Evolutionary conservation across 208 protist species (phyloP), one percentile per base, ranked within the genome.

Genomic region (Trypanosoma grayi): DNA sequence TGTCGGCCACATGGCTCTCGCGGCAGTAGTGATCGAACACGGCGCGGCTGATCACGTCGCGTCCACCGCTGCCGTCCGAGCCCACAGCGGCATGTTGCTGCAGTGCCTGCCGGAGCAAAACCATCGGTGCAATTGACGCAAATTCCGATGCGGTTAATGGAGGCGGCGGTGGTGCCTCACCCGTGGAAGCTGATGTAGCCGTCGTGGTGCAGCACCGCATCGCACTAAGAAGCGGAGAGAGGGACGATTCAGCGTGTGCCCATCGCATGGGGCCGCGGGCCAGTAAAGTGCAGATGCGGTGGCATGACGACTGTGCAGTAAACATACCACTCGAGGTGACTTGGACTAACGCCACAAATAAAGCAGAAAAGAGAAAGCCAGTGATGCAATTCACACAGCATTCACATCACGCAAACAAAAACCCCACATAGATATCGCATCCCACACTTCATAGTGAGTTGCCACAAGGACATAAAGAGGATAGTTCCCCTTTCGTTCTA

Each of bases 11-110:
- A 47, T 90, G 81, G n/a, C 70, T 69, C 18, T 73, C 53, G 20
- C 31, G 30, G 54, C 86, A 93, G 43, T 88, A 83, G 4, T 54
- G 41, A 25, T 79, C 52, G 51, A 93, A 93, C 18, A 59, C 66
- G 1, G 55, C 45, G 4, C 83, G 67, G 11, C 77, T 76, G 31
- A 93, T 83, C 20, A 93, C 54, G 45, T 80, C 46, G 52, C 64
- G 1, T 62, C 56, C 50, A 16, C 24, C 40, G 48, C 24, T 37
- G 25, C 62, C 20, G 37, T 6, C 78, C 30, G 60, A 60, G 39
- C 75, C 58, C 0, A 77, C 41, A 39, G 51, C 40, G 0, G 79
- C 66, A 67, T 86, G 70, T 56, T 85, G 80, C 30, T 73, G 61
- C 37, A 93, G 72, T 4, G 76, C 60, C 39, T 75, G 60, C 28